Conservation (phyloP, 1,284 basidiomycete genomes). For the Sanguinoderma infundibulare region DNA sequence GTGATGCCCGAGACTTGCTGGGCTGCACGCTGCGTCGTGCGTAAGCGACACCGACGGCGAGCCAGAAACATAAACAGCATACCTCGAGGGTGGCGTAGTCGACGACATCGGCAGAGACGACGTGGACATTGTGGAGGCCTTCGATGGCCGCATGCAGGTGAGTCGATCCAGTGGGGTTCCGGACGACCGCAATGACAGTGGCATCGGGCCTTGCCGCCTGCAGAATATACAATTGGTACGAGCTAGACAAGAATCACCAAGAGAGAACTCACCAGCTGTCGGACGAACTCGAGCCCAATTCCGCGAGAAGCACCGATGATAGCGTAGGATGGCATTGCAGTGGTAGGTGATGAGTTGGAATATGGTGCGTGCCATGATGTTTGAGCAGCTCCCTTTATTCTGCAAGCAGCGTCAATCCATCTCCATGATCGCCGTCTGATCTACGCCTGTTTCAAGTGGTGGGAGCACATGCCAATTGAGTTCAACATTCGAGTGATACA, state of each 20-base stretch:
- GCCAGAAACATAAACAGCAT: neutral
- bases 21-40: slow-evolving; percentile 7
- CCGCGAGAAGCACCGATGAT: neutral
- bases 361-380: too few species aligned
- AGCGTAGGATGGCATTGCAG: slow-evolving; percentile 1
- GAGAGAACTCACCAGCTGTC: neutral
- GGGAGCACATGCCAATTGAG: too few species aligned
- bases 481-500: too few species aligned
- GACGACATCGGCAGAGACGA: slow-evolving; percentile 1
- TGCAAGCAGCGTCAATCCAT: too few species aligned
- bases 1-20: slow-evolving; percentile 25
- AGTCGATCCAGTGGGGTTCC: neutral
- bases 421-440: too few species aligned
- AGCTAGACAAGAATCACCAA: neutral
- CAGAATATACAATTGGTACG: neutral
- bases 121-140: slow-evolving; percentile 3
- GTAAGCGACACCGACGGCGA: neutral
- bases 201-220: neutral
- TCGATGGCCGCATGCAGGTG: neutral
- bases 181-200: neutral
- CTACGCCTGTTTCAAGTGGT: too few species aligned
- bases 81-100: slow-evolving; percentile 1
- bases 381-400: too few species aligned
- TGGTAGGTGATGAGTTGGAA: too few species aligned
- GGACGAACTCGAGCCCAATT: slow-evolving; percentile 1